These are phyloP conservation scores for Westerdykella ornata DNA, from an alignment of 2,329 filamentous ascomycete genomes.

Conservation along the genomic window DNA sequence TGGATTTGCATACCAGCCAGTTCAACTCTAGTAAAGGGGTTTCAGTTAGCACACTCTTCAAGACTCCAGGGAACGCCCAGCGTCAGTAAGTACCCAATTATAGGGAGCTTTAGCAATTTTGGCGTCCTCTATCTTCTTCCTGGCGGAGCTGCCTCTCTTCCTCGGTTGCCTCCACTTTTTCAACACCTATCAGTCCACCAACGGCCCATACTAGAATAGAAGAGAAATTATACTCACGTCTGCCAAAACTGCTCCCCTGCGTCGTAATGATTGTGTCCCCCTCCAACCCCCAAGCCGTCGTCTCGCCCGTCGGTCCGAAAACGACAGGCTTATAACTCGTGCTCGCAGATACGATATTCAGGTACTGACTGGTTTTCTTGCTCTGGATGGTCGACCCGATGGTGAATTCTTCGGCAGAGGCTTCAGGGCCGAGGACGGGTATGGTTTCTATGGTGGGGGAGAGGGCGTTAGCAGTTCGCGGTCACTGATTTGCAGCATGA, in stretches of 20 bases:
- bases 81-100: no score
- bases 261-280: slow-evolving; percentile 46
- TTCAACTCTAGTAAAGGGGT: slow-evolving; percentile 43
- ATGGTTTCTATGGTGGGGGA: slow-evolving; percentile 26
- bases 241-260: slow-evolving; percentile 41
- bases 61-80: no score
- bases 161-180: no score
- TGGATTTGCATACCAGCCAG: slow-evolving; percentile 45
- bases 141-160: no score
- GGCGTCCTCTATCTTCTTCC: no score
- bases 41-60: slow-evolving; percentile 12
- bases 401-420: slow-evolving; percentile 45
- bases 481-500: neutral
- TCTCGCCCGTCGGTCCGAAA: slow-evolving; percentile 39
- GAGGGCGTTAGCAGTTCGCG: neutral
- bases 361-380: slow-evolving; percentile 44
- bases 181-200: neutral
- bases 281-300: slow-evolving; percentile 48
- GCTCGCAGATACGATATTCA: slow-evolving; percentile 43
- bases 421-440: slow-evolving; percentile 49
- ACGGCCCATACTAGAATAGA: no score
- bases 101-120: no score
- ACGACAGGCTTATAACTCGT: slow-evolving; percentile 50
- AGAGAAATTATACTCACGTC: slow-evolving; percentile 28
- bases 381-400: slow-evolving; percentile 47